Evolutionary conservation across 139 green algal species (phyloP).

Genomic region (Auxenochlorella pyrenoidosa): DNA sequence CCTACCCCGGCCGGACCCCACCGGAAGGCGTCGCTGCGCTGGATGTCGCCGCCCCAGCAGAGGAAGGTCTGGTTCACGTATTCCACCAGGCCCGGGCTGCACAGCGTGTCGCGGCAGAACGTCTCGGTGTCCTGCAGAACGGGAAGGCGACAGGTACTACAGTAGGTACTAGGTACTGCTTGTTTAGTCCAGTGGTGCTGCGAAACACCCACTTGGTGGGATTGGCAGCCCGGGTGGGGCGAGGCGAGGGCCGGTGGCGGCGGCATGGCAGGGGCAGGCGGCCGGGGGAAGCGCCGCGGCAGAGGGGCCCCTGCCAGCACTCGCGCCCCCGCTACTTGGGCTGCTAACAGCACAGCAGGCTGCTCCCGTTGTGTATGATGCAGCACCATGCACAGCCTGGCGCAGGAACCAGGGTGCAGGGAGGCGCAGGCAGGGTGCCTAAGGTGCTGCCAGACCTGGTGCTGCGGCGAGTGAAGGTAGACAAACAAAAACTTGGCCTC

Average conservation of each 20-base stretch:
- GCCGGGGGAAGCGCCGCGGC: too few species aligned
- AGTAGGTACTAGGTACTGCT: background rate
- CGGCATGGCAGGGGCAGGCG: too few species aligned
- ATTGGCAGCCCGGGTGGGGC: too few species aligned
- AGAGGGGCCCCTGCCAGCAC: too few species aligned
- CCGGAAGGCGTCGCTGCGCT: conserved; percentile 66
- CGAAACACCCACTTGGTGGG: too few species aligned
- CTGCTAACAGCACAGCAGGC: too few species aligned
- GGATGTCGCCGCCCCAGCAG: conserved; percentile 78
- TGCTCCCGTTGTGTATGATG: too few species aligned
- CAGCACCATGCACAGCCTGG: background rate
- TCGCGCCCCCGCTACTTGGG: too few species aligned
- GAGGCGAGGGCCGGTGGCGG: too few species aligned
- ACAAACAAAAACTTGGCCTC: conserved; percentile 83
- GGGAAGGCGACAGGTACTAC: background rate
- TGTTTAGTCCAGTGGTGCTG: too few species aligned
- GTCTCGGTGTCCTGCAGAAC: conserved; percentile 64
- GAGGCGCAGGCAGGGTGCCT: background rate
- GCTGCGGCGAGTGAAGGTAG: conserved; percentile 80
- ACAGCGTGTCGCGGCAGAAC: conserved; percentile 73
- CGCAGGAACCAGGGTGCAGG: background rate
- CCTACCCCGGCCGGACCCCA: too few species aligned
- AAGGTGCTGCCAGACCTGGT: conserved; percentile 78
- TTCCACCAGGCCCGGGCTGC: conserved; percentile 59
- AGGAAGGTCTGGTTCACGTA: conserved; percentile 70